Conservation (phyloP, 179 eudicot species). For the Amaranthus tricolor region DNA sequence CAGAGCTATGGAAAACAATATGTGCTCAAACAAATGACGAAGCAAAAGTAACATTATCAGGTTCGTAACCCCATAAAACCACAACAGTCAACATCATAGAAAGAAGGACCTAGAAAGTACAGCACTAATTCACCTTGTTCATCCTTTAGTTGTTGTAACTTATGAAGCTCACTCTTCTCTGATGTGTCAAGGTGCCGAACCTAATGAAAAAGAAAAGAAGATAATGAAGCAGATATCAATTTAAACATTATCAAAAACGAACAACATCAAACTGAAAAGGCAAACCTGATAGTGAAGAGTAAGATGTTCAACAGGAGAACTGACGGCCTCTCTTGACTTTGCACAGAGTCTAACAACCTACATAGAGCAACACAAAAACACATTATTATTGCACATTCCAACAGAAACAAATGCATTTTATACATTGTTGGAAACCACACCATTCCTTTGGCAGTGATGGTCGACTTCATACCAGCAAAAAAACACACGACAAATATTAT, state of each 20-base stretch:
- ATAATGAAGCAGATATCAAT: background rate
- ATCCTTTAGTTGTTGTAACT: conserved; percentile 91
- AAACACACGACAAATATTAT: background rate
- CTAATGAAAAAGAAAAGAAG: conserved; percentile 32
- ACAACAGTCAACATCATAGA: background rate
- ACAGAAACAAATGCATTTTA: background rate
- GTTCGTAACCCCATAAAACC: too few species aligned
- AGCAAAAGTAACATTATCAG: background rate
- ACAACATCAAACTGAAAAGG: background rate
- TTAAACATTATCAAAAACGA: background rate
- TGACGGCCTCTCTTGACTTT: conserved; percentile 99
- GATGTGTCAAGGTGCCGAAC: conserved; percentile 99
- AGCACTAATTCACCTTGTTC: conserved; percentile 69
- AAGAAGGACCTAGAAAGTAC: background rate
- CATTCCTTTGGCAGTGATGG: background rate
- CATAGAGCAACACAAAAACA: background rate
- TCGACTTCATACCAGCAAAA: background rate
- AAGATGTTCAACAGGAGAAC: conserved; percentile 98
- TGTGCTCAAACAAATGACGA: too few species aligned
- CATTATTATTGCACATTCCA: too few species aligned
- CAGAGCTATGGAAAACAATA: too few species aligned
- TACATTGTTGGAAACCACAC: background rate
- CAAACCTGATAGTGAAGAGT: conserved; percentile 98
- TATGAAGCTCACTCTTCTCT: conserved; percentile 98
- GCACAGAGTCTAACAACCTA: conserved; percentile 99